Base-by-base conservation (phyloP, 805 yeast species). In the Cyberlindnera euphorbiae region DNA sequence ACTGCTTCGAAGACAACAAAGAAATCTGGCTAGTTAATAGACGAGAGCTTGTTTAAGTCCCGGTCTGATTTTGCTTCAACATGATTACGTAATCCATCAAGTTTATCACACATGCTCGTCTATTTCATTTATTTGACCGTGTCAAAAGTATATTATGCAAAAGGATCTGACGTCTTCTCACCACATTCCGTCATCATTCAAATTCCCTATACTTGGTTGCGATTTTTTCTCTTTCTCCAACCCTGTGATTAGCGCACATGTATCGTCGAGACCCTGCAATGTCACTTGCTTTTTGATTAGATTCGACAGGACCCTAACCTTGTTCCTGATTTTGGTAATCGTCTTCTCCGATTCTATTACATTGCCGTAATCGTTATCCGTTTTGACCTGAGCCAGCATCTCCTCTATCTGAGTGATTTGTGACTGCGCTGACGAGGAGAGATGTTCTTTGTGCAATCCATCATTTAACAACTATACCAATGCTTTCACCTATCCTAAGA, bases 401-500 rank as follows among this genome's bases (percentile, higher is more conserved):
- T 47, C 58, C 1, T 38, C 36, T 0, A 68, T 48, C 13, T 64
- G 54, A 0, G 32, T 18, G 6, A 56, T 35, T n/a, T 63, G 49
- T 3, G 44, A 25, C 15, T 30, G 28, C 2, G 57, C 48, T 33
- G 53, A 56, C 17, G 52, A 38, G 4, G 56, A 35, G 1, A 52
- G 41, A 3, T 44, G 45, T 4, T 44, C 34, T 3, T 42, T 26
- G 8, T 14, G 15, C 1, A 13, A 22, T 8, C 37, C 46, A 1
- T 39, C 19, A 59, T 66, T 58, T 67, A 78, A 60, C 7, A 59
- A 53, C 12, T 60, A 58, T 15, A 73, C 53, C 27, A 79, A 49
- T 13, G 82, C 79, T 37, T 67, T 55, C 26, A 82, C 66, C 38
- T 83, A 79, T 0, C 97, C 97, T 1, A 88, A 54, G 0, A 84